These are phyloP conservation scores for Iris pallida DNA, from an alignment of 116 monocot genomes.

Conservation along the genomic window DNA sequence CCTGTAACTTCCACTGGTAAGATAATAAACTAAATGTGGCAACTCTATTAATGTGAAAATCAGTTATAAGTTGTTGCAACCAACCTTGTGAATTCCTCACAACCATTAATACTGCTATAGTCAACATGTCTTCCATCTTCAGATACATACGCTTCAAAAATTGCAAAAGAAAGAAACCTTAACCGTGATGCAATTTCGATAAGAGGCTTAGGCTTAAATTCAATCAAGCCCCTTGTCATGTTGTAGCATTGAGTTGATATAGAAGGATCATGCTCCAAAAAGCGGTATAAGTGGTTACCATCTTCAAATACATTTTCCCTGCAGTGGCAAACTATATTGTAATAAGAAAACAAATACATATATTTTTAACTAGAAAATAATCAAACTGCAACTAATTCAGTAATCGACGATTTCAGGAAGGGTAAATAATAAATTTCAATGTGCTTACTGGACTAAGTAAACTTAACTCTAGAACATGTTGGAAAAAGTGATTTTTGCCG, in stretches of 20 bases:
- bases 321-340: slow-evolving; percentile 10
- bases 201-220: slow-evolving; percentile 72
- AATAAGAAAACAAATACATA: neutral
- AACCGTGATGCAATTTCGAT: slow-evolving; percentile 70
- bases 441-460: neutral
- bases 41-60: no score
- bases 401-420: neutral
- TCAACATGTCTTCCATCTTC: slow-evolving; percentile 89
- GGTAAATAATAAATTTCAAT: neutral
- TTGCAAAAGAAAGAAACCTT: slow-evolving; percentile 61
- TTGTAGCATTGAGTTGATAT: slow-evolving; percentile 70
- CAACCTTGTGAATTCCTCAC: slow-evolving; percentile 84
- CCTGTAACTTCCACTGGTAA: no score
- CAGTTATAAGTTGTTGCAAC: neutral
- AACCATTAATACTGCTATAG: slow-evolving; percentile 62
- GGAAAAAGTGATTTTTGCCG: slow-evolving; percentile 56
- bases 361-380: neutral
- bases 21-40: no score
- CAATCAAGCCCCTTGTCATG: slow-evolving; percentile 59
- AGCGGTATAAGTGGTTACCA: slow-evolving; percentile 81
- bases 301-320: slow-evolving; percentile 95
- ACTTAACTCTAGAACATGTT: slow-evolving; percentile 85
- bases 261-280: slow-evolving; percentile 83
- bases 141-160: slow-evolving; percentile 88
- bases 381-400: neutral